phyloP scores from a whole-genome alignment of 2,329 filamentous ascomycete species.

The Colletotrichum tofieldiae region DNA sequence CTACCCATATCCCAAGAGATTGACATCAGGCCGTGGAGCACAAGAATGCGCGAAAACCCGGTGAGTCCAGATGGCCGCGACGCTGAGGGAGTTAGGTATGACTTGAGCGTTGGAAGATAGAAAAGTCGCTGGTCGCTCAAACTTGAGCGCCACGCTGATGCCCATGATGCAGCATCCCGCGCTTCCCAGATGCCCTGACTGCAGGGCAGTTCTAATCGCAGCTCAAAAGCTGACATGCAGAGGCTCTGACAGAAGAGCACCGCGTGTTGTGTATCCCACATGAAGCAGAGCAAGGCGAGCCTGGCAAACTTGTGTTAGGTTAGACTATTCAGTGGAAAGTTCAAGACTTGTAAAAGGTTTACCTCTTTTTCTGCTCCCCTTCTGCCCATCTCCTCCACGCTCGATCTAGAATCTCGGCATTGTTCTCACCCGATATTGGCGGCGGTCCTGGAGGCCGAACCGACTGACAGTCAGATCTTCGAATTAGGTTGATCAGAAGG shows the following conservation, averaged over 20 bases:
- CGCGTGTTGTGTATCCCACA: constrained; percentile 78
- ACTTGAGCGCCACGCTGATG: constrained; percentile 53
- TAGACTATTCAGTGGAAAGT: not conserved
- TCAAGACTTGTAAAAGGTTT: constrained; percentile 17
- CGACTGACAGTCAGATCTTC: constrained; percentile 55
- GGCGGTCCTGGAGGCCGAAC: constrained; percentile 48
- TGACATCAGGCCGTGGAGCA: constrained; percentile 75
- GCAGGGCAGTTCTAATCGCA: constrained; percentile 71
- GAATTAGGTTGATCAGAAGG: constrained; percentile 56
- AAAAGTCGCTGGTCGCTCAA: constrained; percentile 50
- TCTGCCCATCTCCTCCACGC: constrained; percentile 70
- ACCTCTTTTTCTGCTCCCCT: constrained; percentile 72
- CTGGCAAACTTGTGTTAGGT: constrained; percentile 47
- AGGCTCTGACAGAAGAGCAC: constrained; percentile 77
- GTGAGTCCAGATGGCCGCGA: constrained; percentile 61
- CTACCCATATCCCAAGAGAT: constrained; percentile 75
- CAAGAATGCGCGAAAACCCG: constrained; percentile 65
- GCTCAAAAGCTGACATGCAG: constrained; percentile 77
- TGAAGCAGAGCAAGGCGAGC: constrained; percentile 73
- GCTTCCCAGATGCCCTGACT: constrained; percentile 72
- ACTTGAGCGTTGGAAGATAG: constrained; percentile 69
- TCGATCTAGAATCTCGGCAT: constrained; percentile 57
- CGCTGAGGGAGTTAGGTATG: constrained; percentile 66
- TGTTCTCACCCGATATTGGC: constrained; percentile 47
- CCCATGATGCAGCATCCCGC: constrained; percentile 66